phyloP scores from a whole-genome alignment of 2,329 filamentous ascomycete genomes.

The Alternaria metachromatica region DNA sequence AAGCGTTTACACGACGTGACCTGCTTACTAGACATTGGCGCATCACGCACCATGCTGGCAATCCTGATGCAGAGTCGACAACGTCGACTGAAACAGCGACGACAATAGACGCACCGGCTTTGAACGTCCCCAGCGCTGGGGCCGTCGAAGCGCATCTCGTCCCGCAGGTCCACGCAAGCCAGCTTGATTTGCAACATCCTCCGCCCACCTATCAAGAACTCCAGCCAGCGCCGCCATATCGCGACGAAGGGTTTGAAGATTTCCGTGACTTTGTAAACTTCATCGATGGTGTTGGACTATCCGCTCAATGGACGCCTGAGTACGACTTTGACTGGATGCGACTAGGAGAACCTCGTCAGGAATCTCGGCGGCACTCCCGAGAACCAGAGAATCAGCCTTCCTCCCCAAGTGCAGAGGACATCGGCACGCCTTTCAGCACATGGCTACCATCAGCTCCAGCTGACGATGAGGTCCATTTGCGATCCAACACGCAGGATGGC shows the following conservation, averaged over 20 bases:
- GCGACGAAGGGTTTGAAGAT: conserved; percentile 37
- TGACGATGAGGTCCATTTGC: conserved; percentile 34
- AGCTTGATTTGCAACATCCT: conserved; percentile 20
- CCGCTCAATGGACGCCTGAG: conserved; percentile 41
- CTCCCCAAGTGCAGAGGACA: conserved; percentile 34
- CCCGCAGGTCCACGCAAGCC: conserved; percentile 9
- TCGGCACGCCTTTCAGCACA: conserved; percentile 39
- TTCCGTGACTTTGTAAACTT: conserved; percentile 44
- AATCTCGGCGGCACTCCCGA: conserved; percentile 24
- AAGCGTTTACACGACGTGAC: conserved; percentile 37
- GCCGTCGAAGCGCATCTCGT: conserved; percentile 4
- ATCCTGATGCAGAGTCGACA: conserved; percentile 7
- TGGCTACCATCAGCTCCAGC: conserved; percentile 40
- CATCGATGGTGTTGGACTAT: conserved; percentile 41
- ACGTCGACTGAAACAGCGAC: conserved; percentile 11
- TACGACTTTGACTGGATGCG: conserved; percentile 40
- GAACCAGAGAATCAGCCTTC: conserved; percentile 21
- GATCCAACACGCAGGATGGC: conserved; percentile 25
- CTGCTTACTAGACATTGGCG: conserved; percentile 42
- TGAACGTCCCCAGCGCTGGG: conserved; percentile 1
- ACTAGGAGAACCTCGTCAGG: conserved; percentile 24
- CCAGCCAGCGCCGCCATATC: conserved; percentile 11
- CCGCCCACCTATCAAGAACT: conserved; percentile 17
- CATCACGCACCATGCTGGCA: conserved; percentile 30
- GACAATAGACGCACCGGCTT: conserved; percentile 3